These are phyloP conservation scores for Begonia peltatifolia DNA, from an alignment of 306 rosid species.

Conservation along the genomic window DNA sequence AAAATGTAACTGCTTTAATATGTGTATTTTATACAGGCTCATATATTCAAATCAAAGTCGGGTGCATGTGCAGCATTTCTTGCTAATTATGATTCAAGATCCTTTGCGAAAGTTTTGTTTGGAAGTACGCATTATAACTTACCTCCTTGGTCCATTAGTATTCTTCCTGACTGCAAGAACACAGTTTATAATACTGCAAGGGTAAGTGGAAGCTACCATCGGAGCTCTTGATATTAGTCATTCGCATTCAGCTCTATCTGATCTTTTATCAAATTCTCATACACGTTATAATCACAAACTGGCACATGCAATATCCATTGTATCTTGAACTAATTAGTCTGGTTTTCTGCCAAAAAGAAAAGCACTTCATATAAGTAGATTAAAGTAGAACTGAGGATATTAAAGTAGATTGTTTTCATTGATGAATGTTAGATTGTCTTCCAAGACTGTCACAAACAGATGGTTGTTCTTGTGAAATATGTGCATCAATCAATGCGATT, in stretches of 20 bases:
- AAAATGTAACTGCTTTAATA: too few relatives aligned
- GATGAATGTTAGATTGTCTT: too few relatives aligned
- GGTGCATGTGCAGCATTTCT: constrained; percentile 95
- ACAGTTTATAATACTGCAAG: constrained; percentile 84
- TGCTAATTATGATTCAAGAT: constrained; percentile 56
- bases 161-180: constrained; percentile 91
- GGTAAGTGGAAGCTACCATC: constrained; percentile 23
- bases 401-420: too few relatives aligned
- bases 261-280: not conserved
- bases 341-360: too few relatives aligned
- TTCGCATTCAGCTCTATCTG: constrained; percentile 1
- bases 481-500: too few relatives aligned
- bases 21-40: constrained; percentile 31
- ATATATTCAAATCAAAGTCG: constrained; percentile 60
- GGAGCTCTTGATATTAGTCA: not conserved
- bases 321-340: too few relatives aligned
- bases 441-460: too few relatives aligned
- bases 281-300: too few relatives aligned
- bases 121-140: constrained; percentile 86
- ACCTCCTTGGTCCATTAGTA: constrained; percentile 97
- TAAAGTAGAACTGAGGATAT: too few relatives aligned
- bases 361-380: too few relatives aligned
- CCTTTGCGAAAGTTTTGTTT: constrained; percentile 67
- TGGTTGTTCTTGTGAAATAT: too few relatives aligned
- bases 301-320: too few relatives aligned